A percentile compares a stretch with the other conserved stretches of the same genome.
These are phyloP conservation scores for Puccinellia tenuiflora DNA, from an alignment of 176 grass and related monocot species.

Conservation along the genomic window DNA sequence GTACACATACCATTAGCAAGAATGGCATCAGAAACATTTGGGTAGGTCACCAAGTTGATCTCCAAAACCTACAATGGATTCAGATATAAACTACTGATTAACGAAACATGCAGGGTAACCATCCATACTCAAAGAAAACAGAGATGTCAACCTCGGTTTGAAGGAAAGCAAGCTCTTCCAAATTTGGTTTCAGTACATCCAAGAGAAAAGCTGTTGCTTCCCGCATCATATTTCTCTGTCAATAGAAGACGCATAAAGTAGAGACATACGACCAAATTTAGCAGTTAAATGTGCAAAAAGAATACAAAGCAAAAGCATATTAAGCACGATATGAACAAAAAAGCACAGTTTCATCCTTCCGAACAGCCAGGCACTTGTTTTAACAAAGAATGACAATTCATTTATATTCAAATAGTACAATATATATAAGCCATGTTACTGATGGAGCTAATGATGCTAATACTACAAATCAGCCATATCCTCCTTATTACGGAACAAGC, in stretches of 20 bases:
- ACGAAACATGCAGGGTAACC: neutral
- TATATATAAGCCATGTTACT: no score
- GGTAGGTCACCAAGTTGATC: slow-evolving; percentile 95
- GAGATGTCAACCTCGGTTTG: slow-evolving; percentile 71
- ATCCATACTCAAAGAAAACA: neutral
- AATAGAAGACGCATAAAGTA: slow-evolving; percentile 13
- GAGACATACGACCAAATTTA: neutral
- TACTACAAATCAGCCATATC: no score
- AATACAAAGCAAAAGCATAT: slow-evolving; percentile 17
- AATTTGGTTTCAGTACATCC: slow-evolving; percentile 95
- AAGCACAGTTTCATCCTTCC: no score
- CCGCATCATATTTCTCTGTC: slow-evolving; percentile 82
- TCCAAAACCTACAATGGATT: slow-evolving; percentile 75
- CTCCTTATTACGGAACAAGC: no score
- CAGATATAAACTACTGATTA: slow-evolving; percentile 9
- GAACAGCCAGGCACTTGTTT: no score
- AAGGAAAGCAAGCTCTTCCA: slow-evolving; percentile 88
- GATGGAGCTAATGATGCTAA: no score
- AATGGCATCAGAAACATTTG: slow-evolving; percentile 97
- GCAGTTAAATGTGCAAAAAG: neutral
- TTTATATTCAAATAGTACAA: no score
- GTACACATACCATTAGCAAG: slow-evolving; percentile 98
- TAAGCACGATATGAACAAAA: slow-evolving; percentile 1
- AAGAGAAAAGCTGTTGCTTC: slow-evolving; percentile 92
- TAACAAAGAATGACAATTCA: no score